Evolutionary conservation across 1,139 yeast species (phyloP).

Genomic region (Debaryomyces coudertii): DNA sequence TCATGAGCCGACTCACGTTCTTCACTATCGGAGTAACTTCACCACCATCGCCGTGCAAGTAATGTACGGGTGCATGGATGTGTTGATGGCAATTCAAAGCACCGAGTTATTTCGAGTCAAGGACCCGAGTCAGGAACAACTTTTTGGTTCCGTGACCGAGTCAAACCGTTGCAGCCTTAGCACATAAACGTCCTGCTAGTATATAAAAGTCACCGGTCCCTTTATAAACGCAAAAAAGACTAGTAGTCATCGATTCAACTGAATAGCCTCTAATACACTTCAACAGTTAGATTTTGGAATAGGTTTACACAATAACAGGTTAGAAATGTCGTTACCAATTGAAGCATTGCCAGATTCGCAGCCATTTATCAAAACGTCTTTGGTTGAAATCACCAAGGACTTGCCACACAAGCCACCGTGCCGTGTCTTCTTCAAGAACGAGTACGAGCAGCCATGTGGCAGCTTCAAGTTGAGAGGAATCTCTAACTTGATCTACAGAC

Average conservation of each 20-base stretch:
- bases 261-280: neutral
- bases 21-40: neutral
- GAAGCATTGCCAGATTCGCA: slow-evolving; percentile 5
- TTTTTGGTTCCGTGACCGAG: neutral
- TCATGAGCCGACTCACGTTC: neutral
- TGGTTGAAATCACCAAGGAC: slow-evolving; percentile 33
- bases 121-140: neutral
- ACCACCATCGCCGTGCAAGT: neutral
- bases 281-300: neutral
- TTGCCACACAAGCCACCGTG: slow-evolving; percentile 30
- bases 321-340: slow-evolving; percentile 5
- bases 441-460: slow-evolving; percentile 45
- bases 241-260: neutral
- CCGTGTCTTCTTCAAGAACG: slow-evolving; percentile 39
- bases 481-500: slow-evolving; percentile 33
- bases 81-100: neutral
- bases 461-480: slow-evolving; percentile 46
- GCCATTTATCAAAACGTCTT: slow-evolving; percentile 29
- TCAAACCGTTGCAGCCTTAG: neutral
- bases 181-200: neutral
- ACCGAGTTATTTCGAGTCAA: slow-evolving; percentile 1
- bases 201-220: neutral
- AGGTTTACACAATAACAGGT: neutral
- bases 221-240: neutral
- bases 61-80: slow-evolving; percentile 6